A percentile compares a stretch with the other conserved stretches of the same genome.
phyloP scores from a whole-genome alignment of 768 basidiomycete genomes.

The Amanita brunnescens region DNA sequence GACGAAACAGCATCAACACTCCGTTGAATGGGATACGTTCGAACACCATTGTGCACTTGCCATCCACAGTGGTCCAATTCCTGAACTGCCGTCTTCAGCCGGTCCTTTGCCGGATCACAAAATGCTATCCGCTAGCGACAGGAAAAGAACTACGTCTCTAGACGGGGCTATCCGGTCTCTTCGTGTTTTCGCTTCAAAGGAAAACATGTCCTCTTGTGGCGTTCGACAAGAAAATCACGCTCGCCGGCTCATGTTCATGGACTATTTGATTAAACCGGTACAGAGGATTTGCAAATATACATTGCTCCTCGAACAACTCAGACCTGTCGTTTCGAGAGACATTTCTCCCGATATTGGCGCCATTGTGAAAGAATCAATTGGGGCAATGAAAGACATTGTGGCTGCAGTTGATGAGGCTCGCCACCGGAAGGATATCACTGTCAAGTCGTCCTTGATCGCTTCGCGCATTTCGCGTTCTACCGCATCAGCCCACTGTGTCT shows the following conservation, averaged over 20 bases:
- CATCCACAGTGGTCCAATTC: conserved; percentile 21
- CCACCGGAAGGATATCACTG: conserved; percentile 50
- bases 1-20: conserved; percentile 50
- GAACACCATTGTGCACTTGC: conserved; percentile 68
- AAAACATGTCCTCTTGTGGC: conserved; percentile 17
- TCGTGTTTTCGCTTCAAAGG: conserved; percentile 29
- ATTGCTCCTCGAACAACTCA: conserved; percentile 73
- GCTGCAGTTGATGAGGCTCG: conserved; percentile 77
- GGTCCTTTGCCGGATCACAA: conserved; percentile 4
- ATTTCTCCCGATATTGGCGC: conserved; percentile 28
- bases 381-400: conserved; percentile 71
- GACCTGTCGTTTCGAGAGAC: conserved; percentile 17
- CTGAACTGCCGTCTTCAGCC: conserved; percentile 8
- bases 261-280: conserved; percentile 96
- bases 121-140: conserved; percentile 16
- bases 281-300: conserved; percentile 96
- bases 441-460: conserved; percentile 60
- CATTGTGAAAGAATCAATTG: conserved; percentile 44
- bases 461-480: conserved; percentile 42
- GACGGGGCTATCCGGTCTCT: conserved; percentile 34
- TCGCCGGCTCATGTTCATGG: conserved; percentile 55
- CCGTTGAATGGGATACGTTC: conserved; percentile 74
- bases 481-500: conserved; percentile 27
- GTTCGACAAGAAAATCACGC: conserved; percentile 21
- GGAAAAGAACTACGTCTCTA: conserved; percentile 39